Evolutionary conservation across 2,329 filamentous ascomycete genomes (phyloP), one percentile per base, ranked within the genome.

Genomic region (Aspergillus ochraceus): DNA sequence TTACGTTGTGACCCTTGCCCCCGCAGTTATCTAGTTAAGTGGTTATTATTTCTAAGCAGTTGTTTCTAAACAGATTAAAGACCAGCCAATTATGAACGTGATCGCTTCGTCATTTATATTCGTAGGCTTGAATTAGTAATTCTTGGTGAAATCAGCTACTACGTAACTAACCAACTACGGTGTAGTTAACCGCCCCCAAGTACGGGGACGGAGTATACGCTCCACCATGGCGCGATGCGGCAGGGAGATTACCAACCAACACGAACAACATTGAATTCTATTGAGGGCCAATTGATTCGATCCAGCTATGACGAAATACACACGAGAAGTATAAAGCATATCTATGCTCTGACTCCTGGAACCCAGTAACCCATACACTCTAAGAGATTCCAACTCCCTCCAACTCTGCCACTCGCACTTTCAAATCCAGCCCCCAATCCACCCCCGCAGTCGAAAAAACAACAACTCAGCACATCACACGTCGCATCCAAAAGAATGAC

Each of bases 401-500:
- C 26, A 29, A 29, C 26, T 29, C 26, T 29, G 9, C 26, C 26
- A 29, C 26, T 9, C 6, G 8, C 26, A 9, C 1, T 29, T 29
- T 29, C 8, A 9, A 9, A 29, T 29, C 6, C 1, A 29, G 26
- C 26, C 26, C 26, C 26, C 6, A 29, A 9, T 29, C 39, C 39
- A 19, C n/a, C 36, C 8, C 12, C 36, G 36, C 36, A 14, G 12
- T 12, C 42, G 42, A 47, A 47, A 47, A 5, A 47, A n/a, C 36
- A 39, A 17, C 36, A n/a, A n/a, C 36, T 2, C 26, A 9, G 2
- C 26, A 29, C 26, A 29, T 9, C 1, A 29, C 26, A 29, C 1
- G 6, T 9, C 26, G 8, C 1, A 42, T n/a, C 14, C 36, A 4
- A n/a, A 39, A 9, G 1, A 49, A 74, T 74, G 71, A 66, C 69